Base-by-base conservation (phyloP, 2,329 filamentous ascomycete genomes). In the Byssothecium circinans region DNA sequence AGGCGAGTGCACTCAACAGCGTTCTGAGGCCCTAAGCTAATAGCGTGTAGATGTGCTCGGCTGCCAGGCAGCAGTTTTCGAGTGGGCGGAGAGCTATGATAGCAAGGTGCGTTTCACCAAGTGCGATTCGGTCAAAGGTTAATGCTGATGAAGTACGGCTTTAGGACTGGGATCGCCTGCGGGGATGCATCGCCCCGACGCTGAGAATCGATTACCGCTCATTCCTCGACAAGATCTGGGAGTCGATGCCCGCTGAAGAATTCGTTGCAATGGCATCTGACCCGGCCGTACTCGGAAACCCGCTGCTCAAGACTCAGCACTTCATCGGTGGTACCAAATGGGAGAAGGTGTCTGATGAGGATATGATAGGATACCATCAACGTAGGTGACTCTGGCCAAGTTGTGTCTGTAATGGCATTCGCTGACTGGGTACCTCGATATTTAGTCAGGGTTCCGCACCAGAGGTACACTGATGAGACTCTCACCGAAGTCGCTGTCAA, bases 31-130 rank as follows among this genome's bases (percentile, higher is more conserved):
- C 22, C n/a, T 40, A 34, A n/a, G 25, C 57, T 65, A 52, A 65
- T 43, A 1, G 18, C 6, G 8, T 15, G 23, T 29, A 69, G 79
- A 82, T 60, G 77, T 76, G 56, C 74, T 80, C 62, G 78, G 77
- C 41, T 71, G 77, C 61, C 74, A 72, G 49, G 65, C 75, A 41
- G 73, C 76, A 29, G 72, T 76, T 57, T 84, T 81, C 67, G 79
- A 84, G 61, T 86, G 83, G 83, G 82, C 81, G 47, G 82, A 84
- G 66, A 82, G 78, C 73, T 85, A 85, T 69, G 82, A 85, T 68
- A 78, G 77, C 67, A 86, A 86, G 70, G 72, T 71, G 50, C 30
- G 55, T 45, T 19, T 27, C 22, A 18, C n/a, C n/a, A n/a, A n/a
- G n/a, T n/a, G n/a, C n/a, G n/a, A n/a, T n/a, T n/a, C n/a, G n/a